These are phyloP conservation scores for Verticillium isaacii DNA, from an alignment of 2,329 filamentous ascomycete species.

Conservation along the genomic window DNA sequence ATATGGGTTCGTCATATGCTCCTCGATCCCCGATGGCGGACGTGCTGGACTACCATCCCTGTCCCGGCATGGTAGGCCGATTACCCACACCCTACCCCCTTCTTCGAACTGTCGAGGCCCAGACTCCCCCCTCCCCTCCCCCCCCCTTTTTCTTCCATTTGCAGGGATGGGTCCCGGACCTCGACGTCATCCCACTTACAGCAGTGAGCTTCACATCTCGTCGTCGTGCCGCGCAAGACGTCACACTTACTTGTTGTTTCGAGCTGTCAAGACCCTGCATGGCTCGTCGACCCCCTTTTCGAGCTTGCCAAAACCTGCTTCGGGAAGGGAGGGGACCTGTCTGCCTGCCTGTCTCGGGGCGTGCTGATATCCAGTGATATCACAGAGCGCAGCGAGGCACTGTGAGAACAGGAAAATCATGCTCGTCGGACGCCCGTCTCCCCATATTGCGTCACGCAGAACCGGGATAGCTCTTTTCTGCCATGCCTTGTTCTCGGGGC, in stretches of 20 bases:
- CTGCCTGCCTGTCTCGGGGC: neutral
- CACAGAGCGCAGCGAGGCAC: slow-evolving; percentile 4
- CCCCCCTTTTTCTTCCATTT: neutral
- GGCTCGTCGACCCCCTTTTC: neutral
- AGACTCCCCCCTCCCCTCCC: neutral
- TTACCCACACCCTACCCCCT: neutral
- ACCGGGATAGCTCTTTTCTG: neutral
- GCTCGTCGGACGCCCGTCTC: neutral
- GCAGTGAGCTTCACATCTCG: neutral
- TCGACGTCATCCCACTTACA: slow-evolving; percentile 1
- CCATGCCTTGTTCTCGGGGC: neutral
- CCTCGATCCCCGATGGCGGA: neutral
- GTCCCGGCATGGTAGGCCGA: neutral
- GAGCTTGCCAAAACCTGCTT: slow-evolving; percentile 1
- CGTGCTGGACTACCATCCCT: neutral
- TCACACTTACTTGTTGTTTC: neutral
- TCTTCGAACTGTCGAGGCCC: neutral
- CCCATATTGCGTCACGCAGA: slow-evolving; percentile 4
- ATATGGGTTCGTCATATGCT: neutral
- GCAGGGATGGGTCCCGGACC: neutral
- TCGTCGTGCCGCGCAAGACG: neutral
- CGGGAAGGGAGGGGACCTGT: neutral
- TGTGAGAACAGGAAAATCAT: neutral
- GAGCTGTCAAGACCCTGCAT: slow-evolving; percentile 1
- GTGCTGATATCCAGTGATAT: slow-evolving; percentile 8